phyloP scores from a whole-genome alignment of 2,329 filamentous ascomycete species.

The Xylariaceae sp. region DNA sequence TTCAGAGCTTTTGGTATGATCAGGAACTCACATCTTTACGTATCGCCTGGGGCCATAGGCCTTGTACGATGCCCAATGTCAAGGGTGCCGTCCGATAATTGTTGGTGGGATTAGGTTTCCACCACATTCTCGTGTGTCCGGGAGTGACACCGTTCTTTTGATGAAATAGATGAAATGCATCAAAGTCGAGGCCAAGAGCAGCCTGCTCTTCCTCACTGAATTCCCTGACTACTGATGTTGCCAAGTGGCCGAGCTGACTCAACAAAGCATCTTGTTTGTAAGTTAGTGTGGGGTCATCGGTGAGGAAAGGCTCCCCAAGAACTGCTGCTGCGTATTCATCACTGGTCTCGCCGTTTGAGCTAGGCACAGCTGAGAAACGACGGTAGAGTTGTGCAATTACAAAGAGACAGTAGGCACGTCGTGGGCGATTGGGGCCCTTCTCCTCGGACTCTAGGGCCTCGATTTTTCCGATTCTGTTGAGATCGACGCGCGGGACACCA shows the following conservation, averaged over 20 bases:
- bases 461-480: slow-evolving; percentile 14
- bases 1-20: neutral
- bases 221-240: slow-evolving; percentile 24
- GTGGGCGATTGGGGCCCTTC: slow-evolving; percentile 8
- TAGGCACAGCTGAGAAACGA: slow-evolving; percentile 23
- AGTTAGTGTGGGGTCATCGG: neutral
- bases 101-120: slow-evolving; percentile 18
- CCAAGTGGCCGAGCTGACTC: slow-evolving; percentile 27
- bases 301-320: slow-evolving; percentile 19
- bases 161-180: slow-evolving; percentile 27
- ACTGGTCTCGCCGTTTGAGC: neutral
- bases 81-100: slow-evolving; percentile 28
- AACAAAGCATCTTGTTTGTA: slow-evolving; percentile 25
- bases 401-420: slow-evolving; percentile 26
- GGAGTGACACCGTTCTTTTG: neutral
- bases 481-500: slow-evolving; percentile 16
- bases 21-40: slow-evolving; percentile 20
- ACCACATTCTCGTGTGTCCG: neutral
- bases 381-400: slow-evolving; percentile 29
- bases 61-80: slow-evolving; percentile 29
- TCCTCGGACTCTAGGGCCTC: slow-evolving; percentile 11
- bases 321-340: neutral
- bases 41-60: slow-evolving; percentile 26
- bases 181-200: slow-evolving; percentile 20
- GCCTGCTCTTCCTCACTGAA: slow-evolving; percentile 27